phyloP scores from a whole-genome alignment of 495 filamentous ascomycete genomes.

The Clohesyomyces aquaticus region DNA sequence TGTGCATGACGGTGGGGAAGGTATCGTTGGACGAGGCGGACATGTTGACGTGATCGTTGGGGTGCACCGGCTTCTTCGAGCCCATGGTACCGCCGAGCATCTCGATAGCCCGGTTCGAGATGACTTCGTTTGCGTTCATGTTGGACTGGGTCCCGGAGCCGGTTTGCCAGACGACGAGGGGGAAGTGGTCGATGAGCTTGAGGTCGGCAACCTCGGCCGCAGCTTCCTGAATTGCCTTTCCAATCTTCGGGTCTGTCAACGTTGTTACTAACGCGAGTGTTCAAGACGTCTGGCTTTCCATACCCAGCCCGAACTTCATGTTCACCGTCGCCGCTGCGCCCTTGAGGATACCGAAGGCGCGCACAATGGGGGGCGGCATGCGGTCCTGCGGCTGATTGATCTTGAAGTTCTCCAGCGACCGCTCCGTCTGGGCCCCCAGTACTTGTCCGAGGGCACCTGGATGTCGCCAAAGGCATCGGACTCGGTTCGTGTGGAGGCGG shows the following conservation, averaged over 20 bases:
- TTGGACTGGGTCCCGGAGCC: constrained; percentile 98
- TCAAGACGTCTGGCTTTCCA: constrained; percentile 35
- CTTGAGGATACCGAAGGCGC: constrained; percentile 96
- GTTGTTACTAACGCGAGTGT: constrained; percentile 20
- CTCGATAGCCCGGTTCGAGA: constrained; percentile 98
- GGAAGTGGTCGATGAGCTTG: constrained; percentile 97
- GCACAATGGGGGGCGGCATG: constrained; percentile 91
- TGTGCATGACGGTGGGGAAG: constrained; percentile 99
- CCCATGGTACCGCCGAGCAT: constrained; percentile 93
- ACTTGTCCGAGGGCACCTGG: constrained; percentile 86
- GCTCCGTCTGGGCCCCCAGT: constrained; percentile 99
- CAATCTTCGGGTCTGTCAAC: constrained; percentile 78
- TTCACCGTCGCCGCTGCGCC: constrained; percentile 95
- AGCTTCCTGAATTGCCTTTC: constrained; percentile 91
- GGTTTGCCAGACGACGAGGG: constrained; percentile 98
- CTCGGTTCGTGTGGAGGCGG: constrained; percentile 73
- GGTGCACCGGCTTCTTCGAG: constrained; percentile 96
- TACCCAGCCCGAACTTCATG: constrained; percentile 93
- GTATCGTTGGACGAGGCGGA: constrained; percentile 98
- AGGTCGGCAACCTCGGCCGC: constrained; percentile 90
- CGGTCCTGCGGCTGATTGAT: constrained; percentile 99
- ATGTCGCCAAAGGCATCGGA: constrained; percentile 98
- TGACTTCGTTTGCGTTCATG: constrained; percentile 99
- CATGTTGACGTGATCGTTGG: constrained; percentile 99
- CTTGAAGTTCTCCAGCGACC: constrained; percentile 94